Percentiles rank a stretch among this genome's conserved stretches.
These are phyloP conservation scores for Bruguiera gymnorhiza DNA, from an alignment of 345 rosid species.

Conservation along the genomic window DNA sequence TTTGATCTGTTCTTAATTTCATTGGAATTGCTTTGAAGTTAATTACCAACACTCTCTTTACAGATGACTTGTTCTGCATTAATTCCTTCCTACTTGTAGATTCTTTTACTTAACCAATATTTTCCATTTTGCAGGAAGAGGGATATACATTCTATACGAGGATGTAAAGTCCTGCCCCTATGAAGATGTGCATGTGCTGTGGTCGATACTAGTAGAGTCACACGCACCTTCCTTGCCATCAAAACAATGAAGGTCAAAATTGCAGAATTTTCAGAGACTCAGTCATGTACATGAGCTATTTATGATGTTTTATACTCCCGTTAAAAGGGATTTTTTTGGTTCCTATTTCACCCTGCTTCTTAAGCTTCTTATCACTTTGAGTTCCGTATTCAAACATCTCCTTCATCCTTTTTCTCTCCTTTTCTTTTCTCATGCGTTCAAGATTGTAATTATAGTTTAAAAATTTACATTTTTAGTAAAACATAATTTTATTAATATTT, in stretches of 20 bases:
- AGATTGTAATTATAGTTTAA: too few species aligned
- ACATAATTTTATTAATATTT: too few species aligned
- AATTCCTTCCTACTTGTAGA: too few species aligned
- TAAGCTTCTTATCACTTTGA: conserved; percentile 7
- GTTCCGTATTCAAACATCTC: conserved; percentile 14
- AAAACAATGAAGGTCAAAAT: conserved; percentile 31
- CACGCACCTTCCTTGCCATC: conserved; percentile 45
- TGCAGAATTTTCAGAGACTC: conserved; percentile 12
- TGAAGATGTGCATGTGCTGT: conserved; percentile 88
- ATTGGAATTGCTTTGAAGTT: too few species aligned
- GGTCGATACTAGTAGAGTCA: conserved; percentile 91
- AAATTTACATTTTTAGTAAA: too few species aligned
- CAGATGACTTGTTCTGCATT: neutral
- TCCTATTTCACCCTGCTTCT: neutral
- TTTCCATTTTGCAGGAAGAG: conserved; percentile 51
- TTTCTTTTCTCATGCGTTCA: neutral
- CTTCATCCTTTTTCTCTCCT: neutral
- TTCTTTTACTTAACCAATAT: neutral
- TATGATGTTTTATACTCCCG: conserved; percentile 21
- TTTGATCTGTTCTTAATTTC: too few species aligned
- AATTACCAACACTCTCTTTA: neutral
- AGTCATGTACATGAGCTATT: conserved; percentile 37
- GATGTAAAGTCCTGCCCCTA: conserved; percentile 86
- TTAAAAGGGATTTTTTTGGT: conserved; percentile 6
- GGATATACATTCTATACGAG: conserved; percentile 77